These are phyloP conservation scores for Scedosporium apiospermum DNA, from an alignment of 2,329 filamentous ascomycete genomes.

Conservation along the genomic window DNA sequence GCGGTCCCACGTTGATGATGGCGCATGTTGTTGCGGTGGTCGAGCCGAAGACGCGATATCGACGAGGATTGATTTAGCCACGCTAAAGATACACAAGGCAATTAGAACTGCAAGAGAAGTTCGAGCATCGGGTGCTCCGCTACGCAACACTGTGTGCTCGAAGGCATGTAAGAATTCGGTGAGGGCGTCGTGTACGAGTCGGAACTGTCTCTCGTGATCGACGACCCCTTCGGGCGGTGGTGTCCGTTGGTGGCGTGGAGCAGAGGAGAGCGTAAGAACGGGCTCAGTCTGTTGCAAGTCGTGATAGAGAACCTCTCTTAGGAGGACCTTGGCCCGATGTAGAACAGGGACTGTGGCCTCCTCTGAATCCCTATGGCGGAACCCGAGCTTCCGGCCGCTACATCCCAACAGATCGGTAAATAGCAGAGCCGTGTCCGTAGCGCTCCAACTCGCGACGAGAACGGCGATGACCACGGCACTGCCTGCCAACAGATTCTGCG, in stretches of 20 bases:
- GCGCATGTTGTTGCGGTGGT: slow-evolving; percentile 6
- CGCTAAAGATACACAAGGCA: slow-evolving; percentile 49
- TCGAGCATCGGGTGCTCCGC: slow-evolving; percentile 27
- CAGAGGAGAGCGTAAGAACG: slow-evolving; percentile 24
- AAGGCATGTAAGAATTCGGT: slow-evolving; percentile 43
- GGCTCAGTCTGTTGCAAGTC: slow-evolving; percentile 41
- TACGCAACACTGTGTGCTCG: slow-evolving; percentile 32
- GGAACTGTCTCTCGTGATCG: slow-evolving; percentile 36
- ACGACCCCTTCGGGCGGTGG: slow-evolving; percentile 27
- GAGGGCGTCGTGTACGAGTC: slow-evolving; percentile 40
- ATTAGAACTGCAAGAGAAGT: slow-evolving; percentile 43
- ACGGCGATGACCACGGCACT: slow-evolving; percentile 32
- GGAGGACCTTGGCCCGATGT: slow-evolving; percentile 43
- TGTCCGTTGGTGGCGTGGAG: slow-evolving; percentile 14
- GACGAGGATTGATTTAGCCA: slow-evolving; percentile 40
- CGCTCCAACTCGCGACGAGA: slow-evolving; percentile 41
- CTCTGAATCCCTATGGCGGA: slow-evolving; percentile 37
- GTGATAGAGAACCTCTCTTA: slow-evolving; percentile 45
- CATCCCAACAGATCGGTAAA: slow-evolving; percentile 39
- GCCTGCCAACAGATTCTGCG: not conserved
- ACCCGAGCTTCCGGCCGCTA: slow-evolving; percentile 33
- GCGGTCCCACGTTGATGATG: slow-evolving; percentile 3
- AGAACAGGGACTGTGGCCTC: slow-evolving; percentile 38
- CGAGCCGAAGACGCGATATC: slow-evolving; percentile 28
- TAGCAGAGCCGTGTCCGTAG: slow-evolving; percentile 39